Percentiles rank a stretch among this genome's conserved stretches.
These are phyloP conservation scores for Candida jianshihensis DNA, from an alignment of 805 yeast genomes.

Conservation along the genomic window DNA sequence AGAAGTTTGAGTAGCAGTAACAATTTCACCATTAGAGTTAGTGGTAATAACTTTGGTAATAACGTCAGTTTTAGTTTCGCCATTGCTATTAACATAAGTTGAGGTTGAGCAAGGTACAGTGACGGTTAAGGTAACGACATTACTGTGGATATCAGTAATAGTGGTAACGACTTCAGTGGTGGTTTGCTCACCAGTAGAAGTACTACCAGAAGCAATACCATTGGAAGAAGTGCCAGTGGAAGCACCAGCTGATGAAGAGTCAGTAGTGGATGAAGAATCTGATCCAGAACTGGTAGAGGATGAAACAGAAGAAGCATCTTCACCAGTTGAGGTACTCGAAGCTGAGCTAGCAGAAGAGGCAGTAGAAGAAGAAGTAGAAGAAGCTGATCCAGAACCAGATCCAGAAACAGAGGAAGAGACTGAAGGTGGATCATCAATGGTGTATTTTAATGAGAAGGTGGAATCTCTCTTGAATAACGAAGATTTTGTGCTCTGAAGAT, in stretches of 20 bases:
- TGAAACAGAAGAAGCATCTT: neutral
- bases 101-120: conserved; percentile 4
- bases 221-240: neutral
- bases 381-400: neutral
- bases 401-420: neutral
- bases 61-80: conserved; percentile 2
- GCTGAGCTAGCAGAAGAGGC: neutral
- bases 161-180: neutral
- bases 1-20: conserved; percentile 1
- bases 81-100: neutral
- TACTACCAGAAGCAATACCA: neutral
- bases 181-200: too few relatives aligned
- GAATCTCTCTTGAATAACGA: neutral
- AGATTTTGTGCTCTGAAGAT: neutral
- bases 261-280: neutral
- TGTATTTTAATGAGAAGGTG: neutral
- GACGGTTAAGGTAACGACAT: conserved; percentile 3
- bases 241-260: neutral
- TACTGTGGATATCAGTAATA: neutral
- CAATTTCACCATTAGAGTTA: conserved; percentile 1
- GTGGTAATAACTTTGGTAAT: conserved; percentile 2
- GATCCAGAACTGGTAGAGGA: neutral
- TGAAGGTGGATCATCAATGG: neutral
- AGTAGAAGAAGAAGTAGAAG: neutral
- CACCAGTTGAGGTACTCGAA: neutral